phyloP scores from a whole-genome alignment of 2,329 filamentous ascomycete genomes.

The Ceratocystis destructans region DNA sequence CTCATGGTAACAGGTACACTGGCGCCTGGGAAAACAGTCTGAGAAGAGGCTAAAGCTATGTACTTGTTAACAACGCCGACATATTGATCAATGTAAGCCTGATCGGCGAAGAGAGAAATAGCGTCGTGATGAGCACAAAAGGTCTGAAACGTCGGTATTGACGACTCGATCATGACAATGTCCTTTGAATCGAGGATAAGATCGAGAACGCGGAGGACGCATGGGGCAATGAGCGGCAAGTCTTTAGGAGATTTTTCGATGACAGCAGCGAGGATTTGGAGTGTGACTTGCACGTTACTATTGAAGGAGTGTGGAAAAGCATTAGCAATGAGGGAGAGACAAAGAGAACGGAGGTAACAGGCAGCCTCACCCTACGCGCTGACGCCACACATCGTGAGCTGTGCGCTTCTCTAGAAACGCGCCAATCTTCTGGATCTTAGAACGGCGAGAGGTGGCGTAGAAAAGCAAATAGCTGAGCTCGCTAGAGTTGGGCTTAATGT shows the following conservation, averaged over 20 bases:
- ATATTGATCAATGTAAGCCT: conserved; percentile 69
- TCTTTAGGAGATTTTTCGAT: conserved; percentile 89
- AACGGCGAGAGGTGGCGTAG: conserved; percentile 86
- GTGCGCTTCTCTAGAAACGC: conserved; percentile 91
- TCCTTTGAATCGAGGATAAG: conserved; percentile 74
- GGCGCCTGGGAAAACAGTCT: conserved; percentile 29
- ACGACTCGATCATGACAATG: conserved; percentile 85
- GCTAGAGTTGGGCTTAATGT: conserved; percentile 90
- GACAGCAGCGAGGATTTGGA: conserved; percentile 80
- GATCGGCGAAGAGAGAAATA: conserved; percentile 71
- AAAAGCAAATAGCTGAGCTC: conserved; percentile 95
- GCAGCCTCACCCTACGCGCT: conserved; percentile 59
- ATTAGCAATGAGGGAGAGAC: conserved; percentile 4
- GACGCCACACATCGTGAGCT: conserved; percentile 77
- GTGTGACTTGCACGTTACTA: conserved; percentile 86
- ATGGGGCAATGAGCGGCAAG: conserved; percentile 73
- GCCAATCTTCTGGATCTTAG: conserved; percentile 93
- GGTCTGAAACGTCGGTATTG: conserved; percentile 69
- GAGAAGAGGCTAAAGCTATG: conserved; percentile 57
- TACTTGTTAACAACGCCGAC: conserved; percentile 70
- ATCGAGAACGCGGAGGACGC: conserved; percentile 71
- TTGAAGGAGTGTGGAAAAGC: not conserved
- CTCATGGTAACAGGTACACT: conserved; percentile 65
- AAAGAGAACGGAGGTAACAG: not conserved
- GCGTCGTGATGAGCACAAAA: conserved; percentile 84